These are phyloP conservation scores for Volvox carteri DNA, from an alignment of 163 green algal species.

Conservation along the genomic window DNA sequence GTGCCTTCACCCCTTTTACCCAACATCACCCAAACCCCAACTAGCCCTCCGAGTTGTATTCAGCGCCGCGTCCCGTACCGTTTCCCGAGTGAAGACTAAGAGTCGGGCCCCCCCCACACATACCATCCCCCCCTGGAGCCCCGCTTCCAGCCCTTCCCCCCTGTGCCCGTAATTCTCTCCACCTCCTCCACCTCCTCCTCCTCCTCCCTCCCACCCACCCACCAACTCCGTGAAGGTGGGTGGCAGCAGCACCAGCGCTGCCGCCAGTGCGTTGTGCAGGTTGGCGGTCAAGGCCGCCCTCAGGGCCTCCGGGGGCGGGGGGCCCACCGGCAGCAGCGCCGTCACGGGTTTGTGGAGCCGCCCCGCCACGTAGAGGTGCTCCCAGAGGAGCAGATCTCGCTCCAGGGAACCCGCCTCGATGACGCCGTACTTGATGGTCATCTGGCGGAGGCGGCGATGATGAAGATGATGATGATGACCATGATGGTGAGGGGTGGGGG, in stretches of 20 bases:
- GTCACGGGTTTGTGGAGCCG: conserved; percentile 92
- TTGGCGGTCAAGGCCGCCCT: conserved; percentile 68
- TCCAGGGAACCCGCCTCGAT: conserved; percentile 68
- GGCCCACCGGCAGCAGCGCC: conserved; percentile 26
- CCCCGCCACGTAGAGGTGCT: conserved; percentile 84
- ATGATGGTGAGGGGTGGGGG: not conserved
- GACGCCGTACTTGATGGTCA: conserved; percentile 93
- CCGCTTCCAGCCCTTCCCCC: too few relatives aligned
- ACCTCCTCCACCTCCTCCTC: too few relatives aligned
- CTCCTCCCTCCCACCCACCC: not conserved
- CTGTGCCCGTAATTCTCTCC: too few relatives aligned
- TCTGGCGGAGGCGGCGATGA: too few relatives aligned
- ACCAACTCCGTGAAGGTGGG: conserved; percentile 73
- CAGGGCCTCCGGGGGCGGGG: conserved; percentile 28
- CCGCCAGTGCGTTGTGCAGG: conserved; percentile 74
- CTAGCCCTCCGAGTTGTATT: too few relatives aligned
- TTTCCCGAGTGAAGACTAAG: too few relatives aligned
- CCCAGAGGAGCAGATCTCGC: conserved; percentile 83
- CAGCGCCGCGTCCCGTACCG: too few relatives aligned
- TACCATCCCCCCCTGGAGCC: too few relatives aligned
- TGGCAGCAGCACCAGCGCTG: conserved; percentile 86
- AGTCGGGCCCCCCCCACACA: too few relatives aligned
- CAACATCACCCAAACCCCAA: too few relatives aligned
- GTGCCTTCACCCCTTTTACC: too few relatives aligned
- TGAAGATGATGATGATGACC: too few relatives aligned